Evolutionary conservation across 345 rosid species (phyloP).

Genomic region (Linum tenue): DNA sequence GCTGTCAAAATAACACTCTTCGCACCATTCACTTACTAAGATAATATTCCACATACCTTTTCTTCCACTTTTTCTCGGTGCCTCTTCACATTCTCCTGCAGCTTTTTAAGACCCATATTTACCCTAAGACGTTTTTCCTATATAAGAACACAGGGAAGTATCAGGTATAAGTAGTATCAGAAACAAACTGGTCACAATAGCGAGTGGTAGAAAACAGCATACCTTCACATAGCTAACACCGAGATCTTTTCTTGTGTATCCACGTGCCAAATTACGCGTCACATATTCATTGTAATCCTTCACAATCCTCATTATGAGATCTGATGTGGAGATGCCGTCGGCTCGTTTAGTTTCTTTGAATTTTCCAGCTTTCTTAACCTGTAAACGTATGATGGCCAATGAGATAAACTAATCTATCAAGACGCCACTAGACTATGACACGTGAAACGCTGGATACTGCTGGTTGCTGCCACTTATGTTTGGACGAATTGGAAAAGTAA

Average conservation of each 20-base stretch:
- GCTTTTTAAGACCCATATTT: conserved; percentile 43
- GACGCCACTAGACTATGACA: not conserved
- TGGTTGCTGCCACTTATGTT: too few species aligned
- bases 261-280: conserved; percentile 58
- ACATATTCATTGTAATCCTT: conserved; percentile 70
- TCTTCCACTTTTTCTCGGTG: conserved; percentile 53
- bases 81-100: conserved; percentile 57
- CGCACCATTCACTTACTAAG: not conserved
- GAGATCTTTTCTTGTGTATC: conserved; percentile 59
- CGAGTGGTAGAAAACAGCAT: conserved; percentile 5
- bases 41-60: conserved; percentile 13
- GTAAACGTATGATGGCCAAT: not conserved
- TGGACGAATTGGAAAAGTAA: too few species aligned
- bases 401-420: not conserved
- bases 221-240: conserved; percentile 70
- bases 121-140: conserved; percentile 67
- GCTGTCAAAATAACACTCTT: not conserved
- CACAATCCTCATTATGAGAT: conserved; percentile 59
- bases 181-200: not conserved
- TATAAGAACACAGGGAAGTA: not conserved
- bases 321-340: conserved; percentile 68
- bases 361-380: conserved; percentile 50
- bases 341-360: conserved; percentile 63
- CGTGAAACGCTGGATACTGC: too few species aligned
- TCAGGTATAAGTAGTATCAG: not conserved